These are phyloP conservation scores for Trypanosoma brucei DNA, from an alignment of 208 protist species.

Conservation along the genomic window DNA sequence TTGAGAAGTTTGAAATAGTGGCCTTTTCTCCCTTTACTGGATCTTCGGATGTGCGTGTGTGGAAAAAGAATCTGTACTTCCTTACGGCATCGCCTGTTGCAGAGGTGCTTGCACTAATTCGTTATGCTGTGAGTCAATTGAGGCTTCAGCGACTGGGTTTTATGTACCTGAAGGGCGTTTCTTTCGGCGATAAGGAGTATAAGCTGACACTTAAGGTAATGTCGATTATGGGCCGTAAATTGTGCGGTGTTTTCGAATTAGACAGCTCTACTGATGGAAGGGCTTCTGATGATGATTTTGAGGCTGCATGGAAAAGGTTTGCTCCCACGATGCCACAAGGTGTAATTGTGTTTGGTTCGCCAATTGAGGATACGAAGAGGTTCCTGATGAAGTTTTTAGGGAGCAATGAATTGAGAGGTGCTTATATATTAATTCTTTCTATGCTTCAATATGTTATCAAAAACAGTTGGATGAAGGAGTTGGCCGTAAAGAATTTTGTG, in stretches of 20 bases:
- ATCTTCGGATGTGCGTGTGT: constrained; percentile 24
- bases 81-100: constrained; percentile 24
- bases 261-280: neutral
- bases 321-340: constrained; percentile 2
- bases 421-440: constrained; percentile 4
- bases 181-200: constrained; percentile 35
- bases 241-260: constrained; percentile 6
- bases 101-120: constrained; percentile 9
- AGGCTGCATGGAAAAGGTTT: constrained; percentile 2
- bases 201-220: constrained; percentile 3
- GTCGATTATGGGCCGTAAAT: constrained; percentile 1
- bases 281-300: constrained; percentile 2
- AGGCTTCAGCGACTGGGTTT: constrained; percentile 22
- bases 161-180: constrained; percentile 41
- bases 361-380: neutral
- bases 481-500: constrained; percentile 1
- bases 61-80: constrained; percentile 27
- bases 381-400: constrained; percentile 11
- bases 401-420: constrained; percentile 6
- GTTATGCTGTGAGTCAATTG: constrained; percentile 17
- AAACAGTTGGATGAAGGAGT: neutral
- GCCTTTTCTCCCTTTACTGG: constrained; percentile 31
- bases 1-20: constrained; percentile 22
- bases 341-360: constrained; percentile 6
- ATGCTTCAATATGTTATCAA: constrained; percentile 2